phyloP scores from a whole-genome alignment of 106 monocot genomes.

The Dioscorea alata region DNA sequence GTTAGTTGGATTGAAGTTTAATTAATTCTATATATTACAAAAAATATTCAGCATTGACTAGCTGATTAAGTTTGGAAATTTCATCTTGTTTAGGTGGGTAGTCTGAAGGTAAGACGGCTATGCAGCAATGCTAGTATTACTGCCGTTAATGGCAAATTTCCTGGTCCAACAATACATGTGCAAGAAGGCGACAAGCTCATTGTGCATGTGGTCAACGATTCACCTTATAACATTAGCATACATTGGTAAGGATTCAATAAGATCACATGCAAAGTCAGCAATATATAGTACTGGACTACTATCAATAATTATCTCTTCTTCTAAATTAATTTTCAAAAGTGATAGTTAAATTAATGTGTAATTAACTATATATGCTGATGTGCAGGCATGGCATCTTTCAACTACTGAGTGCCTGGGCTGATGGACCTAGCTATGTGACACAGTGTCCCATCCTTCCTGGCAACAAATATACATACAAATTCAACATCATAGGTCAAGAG shows the following conservation, averaged over 20 bases:
- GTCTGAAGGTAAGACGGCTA: conserved; percentile 7
- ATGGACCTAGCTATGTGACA: conserved; percentile 63
- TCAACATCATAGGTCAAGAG: conserved; percentile 54
- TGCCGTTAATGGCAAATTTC: conserved; percentile 16
- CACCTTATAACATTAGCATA: conserved; percentile 20
- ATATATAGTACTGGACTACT: too few relatives aligned
- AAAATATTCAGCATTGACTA: too few relatives aligned
- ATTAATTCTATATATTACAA: too few relatives aligned
- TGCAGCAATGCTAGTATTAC: conserved; percentile 11
- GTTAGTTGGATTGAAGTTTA: too few relatives aligned
- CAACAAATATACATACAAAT: conserved; percentile 51
- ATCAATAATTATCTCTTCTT: too few relatives aligned
- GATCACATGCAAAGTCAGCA: too few relatives aligned
- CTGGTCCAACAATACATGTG: conserved; percentile 16
- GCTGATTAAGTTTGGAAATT: too few relatives aligned
- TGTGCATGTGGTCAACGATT: conserved; percentile 21
- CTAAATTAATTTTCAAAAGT: too few relatives aligned
- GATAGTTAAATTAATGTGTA: too few relatives aligned
- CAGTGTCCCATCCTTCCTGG: conserved; percentile 76
- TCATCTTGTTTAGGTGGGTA: conserved; percentile 11
- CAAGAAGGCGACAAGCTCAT: conserved; percentile 19
- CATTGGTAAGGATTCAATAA: conserved; percentile 15
- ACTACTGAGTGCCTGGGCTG: conserved; percentile 47
- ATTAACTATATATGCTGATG: too few relatives aligned
- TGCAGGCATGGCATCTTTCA: conserved; percentile 80